Evolutionary conservation across 2,329 filamentous ascomycete genomes (phyloP).

Genomic region (Penicillium sp.): DNA sequence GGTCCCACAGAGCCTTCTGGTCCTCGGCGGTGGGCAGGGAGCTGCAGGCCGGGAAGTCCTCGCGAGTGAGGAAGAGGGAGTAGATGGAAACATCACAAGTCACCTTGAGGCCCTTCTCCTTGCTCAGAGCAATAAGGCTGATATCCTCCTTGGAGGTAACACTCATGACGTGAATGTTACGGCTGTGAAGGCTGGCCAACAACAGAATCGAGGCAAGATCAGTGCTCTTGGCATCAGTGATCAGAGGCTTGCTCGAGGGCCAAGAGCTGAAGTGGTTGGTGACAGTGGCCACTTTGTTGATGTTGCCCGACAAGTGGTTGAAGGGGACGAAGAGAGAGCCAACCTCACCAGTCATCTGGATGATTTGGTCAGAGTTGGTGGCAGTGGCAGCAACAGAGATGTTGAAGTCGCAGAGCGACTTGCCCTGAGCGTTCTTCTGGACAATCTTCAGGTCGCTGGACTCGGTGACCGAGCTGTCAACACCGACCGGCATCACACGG

Average conservation of each 20-base stretch:
- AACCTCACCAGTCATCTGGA: constrained; percentile 68
- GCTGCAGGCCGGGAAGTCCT: constrained; percentile 66
- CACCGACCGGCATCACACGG: constrained; percentile 71
- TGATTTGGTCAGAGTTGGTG: constrained; percentile 71
- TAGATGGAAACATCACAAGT: constrained; percentile 82
- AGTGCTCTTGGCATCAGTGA: constrained; percentile 77
- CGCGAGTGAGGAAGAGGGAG: constrained; percentile 69
- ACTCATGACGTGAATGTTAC: constrained; percentile 75
- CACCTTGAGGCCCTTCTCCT: constrained; percentile 76
- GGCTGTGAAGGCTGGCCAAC: constrained; percentile 72
- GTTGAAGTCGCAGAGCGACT: constrained; percentile 74
- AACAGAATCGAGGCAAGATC: constrained; percentile 78
- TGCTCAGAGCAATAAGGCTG: constrained; percentile 70
- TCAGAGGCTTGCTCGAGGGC: constrained; percentile 74
- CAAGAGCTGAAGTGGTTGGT: constrained; percentile 76
- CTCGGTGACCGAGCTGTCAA: constrained; percentile 71
- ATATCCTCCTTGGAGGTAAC: constrained; percentile 82
- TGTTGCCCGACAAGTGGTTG: constrained; percentile 76
- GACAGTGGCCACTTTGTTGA: constrained; percentile 77
- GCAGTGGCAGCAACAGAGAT: constrained; percentile 73
- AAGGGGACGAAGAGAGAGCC: constrained; percentile 81
- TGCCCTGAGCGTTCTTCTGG: constrained; percentile 66
- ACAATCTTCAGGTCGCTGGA: constrained; percentile 68
- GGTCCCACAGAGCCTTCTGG: constrained; percentile 71
- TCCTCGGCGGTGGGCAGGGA: constrained; percentile 66